Evolutionary conservation across 208 protist species (phyloP), one percentile per base, ranked within the genome.

Genomic region (Leishmania tropica): DNA sequence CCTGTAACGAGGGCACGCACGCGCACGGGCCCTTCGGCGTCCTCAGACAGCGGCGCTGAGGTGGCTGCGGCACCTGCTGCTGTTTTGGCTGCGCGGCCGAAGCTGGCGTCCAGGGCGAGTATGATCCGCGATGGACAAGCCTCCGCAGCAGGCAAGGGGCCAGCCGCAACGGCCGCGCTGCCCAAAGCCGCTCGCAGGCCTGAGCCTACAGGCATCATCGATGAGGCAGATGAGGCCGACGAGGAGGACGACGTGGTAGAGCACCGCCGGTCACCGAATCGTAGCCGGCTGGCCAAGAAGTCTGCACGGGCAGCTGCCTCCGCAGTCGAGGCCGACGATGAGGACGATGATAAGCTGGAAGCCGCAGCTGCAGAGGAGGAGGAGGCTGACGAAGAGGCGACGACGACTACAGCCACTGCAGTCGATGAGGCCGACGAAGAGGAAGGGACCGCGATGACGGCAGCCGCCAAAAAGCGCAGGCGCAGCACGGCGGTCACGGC

Each of bases 401-500:
- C 13, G 48, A 28, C 72, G n/a, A 60, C 31, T n/a, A 42, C 72
- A 45, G 15, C 31, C n/a, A 28, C 24, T 60, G 51, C 45, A 37
- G 37, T 24, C 48, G 74, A 85, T 48, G 79, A 87, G 47, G 79
- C 76, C 19, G 79, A 87, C 7, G 85, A 87, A 45, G 78, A 84
- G 40, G 83, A 89, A 45, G 81, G 84, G 28, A 58, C 86, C 13
- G 37, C 42, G 28, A n/a, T 56, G 45, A 64, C 53, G 28, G 53
- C 56, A 67, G 19, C 58, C 53, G 19, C 37, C 40, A 79, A 79
- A n/a, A 58, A 31, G 45, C 75, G 75, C 2, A 37, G 60, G 37
- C 37, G 28, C 72, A 0, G 21, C 72, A 45, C 72, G 11, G 15
- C 72, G 31, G 51, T 24, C 31, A 28, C 72, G 15, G 21, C 72